phyloP scores from a whole-genome alignment of 2,329 filamentous ascomycete genomes.

The Mollisiaceae sp. region DNA sequence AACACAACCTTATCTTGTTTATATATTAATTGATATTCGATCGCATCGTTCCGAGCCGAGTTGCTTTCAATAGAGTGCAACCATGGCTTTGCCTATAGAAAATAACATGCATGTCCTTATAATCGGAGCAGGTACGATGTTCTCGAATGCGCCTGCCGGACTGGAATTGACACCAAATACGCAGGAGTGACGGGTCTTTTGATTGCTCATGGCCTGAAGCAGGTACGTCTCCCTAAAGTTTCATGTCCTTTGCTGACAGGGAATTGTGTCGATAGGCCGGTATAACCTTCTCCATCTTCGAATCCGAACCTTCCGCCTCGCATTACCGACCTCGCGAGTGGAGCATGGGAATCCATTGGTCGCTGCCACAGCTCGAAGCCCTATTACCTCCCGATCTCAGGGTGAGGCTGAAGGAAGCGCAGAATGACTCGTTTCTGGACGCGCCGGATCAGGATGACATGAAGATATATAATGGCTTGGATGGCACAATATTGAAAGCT shows the following conservation, averaged over 20 bases:
- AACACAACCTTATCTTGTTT: neutral
- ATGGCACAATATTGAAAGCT: slow-evolving; percentile 25
- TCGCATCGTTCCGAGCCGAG: neutral
- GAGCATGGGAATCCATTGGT: slow-evolving; percentile 33
- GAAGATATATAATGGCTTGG: slow-evolving; percentile 27
- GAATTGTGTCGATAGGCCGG: slow-evolving; percentile 16
- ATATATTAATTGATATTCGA: neutral
- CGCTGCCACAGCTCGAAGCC: slow-evolving; percentile 22
- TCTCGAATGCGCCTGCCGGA: neutral
- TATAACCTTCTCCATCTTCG: slow-evolving; percentile 28
- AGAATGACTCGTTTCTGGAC: slow-evolving; percentile 23
- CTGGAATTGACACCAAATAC: slow-evolving; percentile 2
- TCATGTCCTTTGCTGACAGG: slow-evolving; percentile 1
- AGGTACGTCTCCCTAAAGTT: slow-evolving; percentile 14
- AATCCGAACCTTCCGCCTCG: slow-evolving; percentile 23
- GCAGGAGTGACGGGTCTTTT: slow-evolving; percentile 22
- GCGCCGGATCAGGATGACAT: slow-evolving; percentile 19
- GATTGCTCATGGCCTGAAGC: slow-evolving; percentile 29
- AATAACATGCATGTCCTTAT: slow-evolving; percentile 15
- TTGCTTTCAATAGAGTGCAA: neutral
- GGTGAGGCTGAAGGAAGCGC: slow-evolving; percentile 20
- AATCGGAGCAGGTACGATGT: slow-evolving; percentile 20
- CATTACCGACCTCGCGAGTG: slow-evolving; percentile 28
- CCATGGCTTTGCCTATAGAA: slow-evolving; percentile 10
- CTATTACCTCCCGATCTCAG: slow-evolving; percentile 24